Percentiles rank a stretch among this genome's conserved stretches.
These are phyloP conservation scores for Phytophthora sp. DNA, from an alignment of 352 stramenopile genomes.

Conservation along the genomic window DNA sequence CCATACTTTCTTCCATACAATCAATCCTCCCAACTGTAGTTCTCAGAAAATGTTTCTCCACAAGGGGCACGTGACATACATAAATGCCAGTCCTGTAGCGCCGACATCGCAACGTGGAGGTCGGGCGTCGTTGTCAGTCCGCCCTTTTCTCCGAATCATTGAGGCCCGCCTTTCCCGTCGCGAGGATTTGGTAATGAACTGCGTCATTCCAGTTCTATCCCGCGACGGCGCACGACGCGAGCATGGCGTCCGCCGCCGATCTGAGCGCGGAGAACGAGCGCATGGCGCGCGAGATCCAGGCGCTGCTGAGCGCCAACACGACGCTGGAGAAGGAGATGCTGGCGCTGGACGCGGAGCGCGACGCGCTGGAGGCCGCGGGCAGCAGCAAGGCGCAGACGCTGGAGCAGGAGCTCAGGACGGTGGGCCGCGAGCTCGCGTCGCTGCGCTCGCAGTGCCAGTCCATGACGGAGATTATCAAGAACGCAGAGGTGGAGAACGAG, in stretches of 20 bases:
- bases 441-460: constrained; percentile 50
- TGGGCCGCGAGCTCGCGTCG: constrained; percentile 42
- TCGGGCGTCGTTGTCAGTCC: constrained; percentile 5
- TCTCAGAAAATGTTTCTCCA: too few species aligned
- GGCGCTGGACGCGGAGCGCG: constrained; percentile 51
- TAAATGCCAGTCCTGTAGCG: too few species aligned
- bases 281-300: constrained; percentile 60
- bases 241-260: constrained; percentile 39
- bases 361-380: constrained; percentile 45
- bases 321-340: constrained; percentile 69
- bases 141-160: too few species aligned
- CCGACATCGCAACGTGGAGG: too few species aligned
- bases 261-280: constrained; percentile 66
- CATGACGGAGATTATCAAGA: constrained; percentile 45
- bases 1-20: too few species aligned
- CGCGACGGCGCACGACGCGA: neutral
- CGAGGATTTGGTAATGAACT: too few species aligned
- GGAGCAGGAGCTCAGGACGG: constrained; percentile 50
- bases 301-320: constrained; percentile 63
- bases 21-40: too few species aligned
- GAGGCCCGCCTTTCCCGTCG: too few species aligned
- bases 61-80: too few species aligned
- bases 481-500: constrained; percentile 30
- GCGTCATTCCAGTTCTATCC: constrained; percentile 13
- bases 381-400: constrained; percentile 52